phyloP scores from a whole-genome alignment of 345 rosid species.

The Hirschfeldia incana region DNA sequence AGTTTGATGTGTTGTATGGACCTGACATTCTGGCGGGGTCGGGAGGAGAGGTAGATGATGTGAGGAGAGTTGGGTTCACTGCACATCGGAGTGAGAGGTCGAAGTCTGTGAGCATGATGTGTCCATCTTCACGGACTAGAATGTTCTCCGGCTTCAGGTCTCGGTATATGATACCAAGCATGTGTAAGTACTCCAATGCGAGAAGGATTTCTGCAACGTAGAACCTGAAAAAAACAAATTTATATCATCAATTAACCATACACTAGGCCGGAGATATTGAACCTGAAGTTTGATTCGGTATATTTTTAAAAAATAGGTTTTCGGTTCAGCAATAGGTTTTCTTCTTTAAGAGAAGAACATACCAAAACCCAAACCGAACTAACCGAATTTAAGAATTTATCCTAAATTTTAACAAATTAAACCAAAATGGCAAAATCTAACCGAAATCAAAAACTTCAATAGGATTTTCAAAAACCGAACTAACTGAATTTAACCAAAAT shows the following conservation, averaged over 20 bases:
- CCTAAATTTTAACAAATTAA: no score
- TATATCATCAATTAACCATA: background rate
- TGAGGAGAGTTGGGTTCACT: slow-evolving; percentile 86
- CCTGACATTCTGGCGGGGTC: slow-evolving; percentile 72
- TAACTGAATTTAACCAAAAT: no score
- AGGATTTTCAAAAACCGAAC: no score
- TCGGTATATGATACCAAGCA: slow-evolving; percentile 93
- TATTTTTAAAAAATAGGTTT: background rate
- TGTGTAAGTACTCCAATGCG: slow-evolving; percentile 95
- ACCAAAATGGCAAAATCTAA: no score
- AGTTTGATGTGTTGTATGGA: slow-evolving; percentile 68
- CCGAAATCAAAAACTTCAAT: no score
- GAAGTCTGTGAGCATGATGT: slow-evolving; percentile 97
- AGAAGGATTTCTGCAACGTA: slow-evolving; percentile 96
- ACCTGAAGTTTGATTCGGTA: background rate
- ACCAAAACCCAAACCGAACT: background rate
- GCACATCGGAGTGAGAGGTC: slow-evolving; percentile 88
- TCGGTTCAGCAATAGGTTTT: background rate
- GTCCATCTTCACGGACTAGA: slow-evolving; percentile 96
- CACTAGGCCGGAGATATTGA: background rate
- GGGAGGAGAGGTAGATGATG: slow-evolving; percentile 46
- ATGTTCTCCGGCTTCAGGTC: slow-evolving; percentile 97
- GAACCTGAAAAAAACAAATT: slow-evolving; percentile 52
- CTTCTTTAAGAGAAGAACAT: background rate
- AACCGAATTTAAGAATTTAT: no score